phyloP scores from a whole-genome alignment of 164 flowering plant species.

The Sedum album region DNA sequence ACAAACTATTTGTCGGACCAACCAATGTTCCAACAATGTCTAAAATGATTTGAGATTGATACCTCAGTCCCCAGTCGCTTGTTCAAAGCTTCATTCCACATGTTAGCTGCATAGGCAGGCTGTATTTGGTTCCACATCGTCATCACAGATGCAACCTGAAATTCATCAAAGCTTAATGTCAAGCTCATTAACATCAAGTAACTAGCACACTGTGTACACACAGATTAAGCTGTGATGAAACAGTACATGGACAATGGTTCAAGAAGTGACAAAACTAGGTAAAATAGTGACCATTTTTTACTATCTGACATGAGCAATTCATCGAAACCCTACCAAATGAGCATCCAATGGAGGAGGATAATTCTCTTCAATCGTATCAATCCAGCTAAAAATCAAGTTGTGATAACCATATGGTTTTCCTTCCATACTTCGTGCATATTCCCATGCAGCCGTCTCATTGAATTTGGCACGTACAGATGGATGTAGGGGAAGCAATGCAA shows the following conservation, averaged over 20 bases:
- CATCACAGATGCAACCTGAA: constrained; percentile 92
- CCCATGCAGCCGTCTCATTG: constrained; percentile 94
- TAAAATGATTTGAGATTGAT: background rate
- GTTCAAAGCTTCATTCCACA: constrained; percentile 99
- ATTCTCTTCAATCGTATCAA: constrained; percentile 68
- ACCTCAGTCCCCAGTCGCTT: constrained; percentile 89
- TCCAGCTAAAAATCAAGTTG: constrained; percentile 97
- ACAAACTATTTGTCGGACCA: background rate
- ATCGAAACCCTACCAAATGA: constrained; percentile 53
- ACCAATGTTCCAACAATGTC: background rate
- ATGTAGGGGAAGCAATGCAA: constrained; percentile 89
- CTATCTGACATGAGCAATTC: background rate
- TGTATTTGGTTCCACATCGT: constrained; percentile 75
- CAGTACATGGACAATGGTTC: background rate
- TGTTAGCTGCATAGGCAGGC: constrained; percentile 82
- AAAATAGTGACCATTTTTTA: background rate
- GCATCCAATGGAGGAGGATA: constrained; percentile 97
- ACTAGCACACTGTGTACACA: background rate
- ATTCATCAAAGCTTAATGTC: constrained; percentile 7
- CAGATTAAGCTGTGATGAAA: background rate
- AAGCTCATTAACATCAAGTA: background rate
- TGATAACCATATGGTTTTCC: constrained; percentile 90
- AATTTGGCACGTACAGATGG: constrained; percentile 82
- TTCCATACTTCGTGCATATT: constrained; percentile 76
- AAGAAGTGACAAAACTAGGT: background rate